phyloP scores from a whole-genome alignment of 2,329 filamentous ascomycete genomes.

The Cladosporium sp. region DNA sequence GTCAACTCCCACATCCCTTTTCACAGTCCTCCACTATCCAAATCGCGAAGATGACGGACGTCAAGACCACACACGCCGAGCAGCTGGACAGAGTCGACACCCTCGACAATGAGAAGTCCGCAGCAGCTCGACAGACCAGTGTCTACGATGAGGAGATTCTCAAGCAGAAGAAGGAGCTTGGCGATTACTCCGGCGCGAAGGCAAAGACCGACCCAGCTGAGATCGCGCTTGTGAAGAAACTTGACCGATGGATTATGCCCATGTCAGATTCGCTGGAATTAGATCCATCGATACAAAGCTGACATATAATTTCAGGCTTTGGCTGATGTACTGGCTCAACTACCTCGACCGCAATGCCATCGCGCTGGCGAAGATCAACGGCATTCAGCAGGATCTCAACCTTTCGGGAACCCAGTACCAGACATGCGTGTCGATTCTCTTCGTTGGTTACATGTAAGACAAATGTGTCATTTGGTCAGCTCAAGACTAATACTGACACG shows the following conservation, averaged over 20 bases:
- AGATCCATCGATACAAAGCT: background rate
- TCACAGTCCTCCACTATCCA: background rate
- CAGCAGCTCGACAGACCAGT: constrained; percentile 10
- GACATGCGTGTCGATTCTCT: constrained; percentile 46
- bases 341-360: constrained; percentile 25
- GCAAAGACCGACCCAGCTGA: constrained; percentile 35
- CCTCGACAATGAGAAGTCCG: constrained; percentile 9
- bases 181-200: constrained; percentile 35
- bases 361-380: constrained; percentile 35
- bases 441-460: constrained; percentile 39
- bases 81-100: constrained; percentile 9
- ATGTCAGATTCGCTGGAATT: constrained; percentile 22
- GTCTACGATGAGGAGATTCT: constrained; percentile 17
- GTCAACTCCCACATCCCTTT: background rate
- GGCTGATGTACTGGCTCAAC: constrained; percentile 25
- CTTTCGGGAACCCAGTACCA: constrained; percentile 48
- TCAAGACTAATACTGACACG: background rate
- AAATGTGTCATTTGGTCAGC: background rate
- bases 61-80: constrained; percentile 5
- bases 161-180: constrained; percentile 13
- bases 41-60: constrained; percentile 9
- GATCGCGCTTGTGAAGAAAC: constrained; percentile 34
- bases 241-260: constrained; percentile 34
- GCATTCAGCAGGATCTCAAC: constrained; percentile 48
- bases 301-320: background rate